phyloP scores from a whole-genome alignment of 805 yeast species.

The Starmera caribaea region DNA sequence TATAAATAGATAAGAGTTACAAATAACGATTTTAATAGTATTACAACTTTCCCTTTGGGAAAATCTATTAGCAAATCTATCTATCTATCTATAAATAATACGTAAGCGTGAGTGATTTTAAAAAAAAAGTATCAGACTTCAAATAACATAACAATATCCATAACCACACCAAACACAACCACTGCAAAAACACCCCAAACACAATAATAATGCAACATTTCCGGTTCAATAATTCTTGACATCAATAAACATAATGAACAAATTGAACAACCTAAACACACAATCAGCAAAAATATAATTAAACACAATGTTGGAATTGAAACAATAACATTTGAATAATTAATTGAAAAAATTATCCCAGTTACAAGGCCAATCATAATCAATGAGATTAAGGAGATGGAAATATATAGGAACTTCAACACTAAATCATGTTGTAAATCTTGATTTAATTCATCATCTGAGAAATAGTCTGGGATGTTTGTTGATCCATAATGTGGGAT shows the following conservation, averaged over 20 bases:
- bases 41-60: too few species aligned
- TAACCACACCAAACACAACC: constrained; percentile 32
- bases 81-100: neutral
- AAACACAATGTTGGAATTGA: constrained; percentile 18
- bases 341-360: constrained; percentile 30
- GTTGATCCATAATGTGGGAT: too few species aligned
- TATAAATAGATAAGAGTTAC: too few species aligned
- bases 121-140: constrained; percentile 7
- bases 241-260: constrained; percentile 35
- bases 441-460: constrained; percentile 22
- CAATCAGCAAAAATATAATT: constrained; percentile 30
- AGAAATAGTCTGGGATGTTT: too few species aligned
- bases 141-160: constrained; percentile 30
- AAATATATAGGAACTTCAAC: constrained; percentile 32
- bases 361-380: constrained; percentile 33
- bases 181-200: constrained; percentile 33
- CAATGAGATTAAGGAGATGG: constrained; percentile 29
- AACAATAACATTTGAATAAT: constrained; percentile 14
- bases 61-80: neutral
- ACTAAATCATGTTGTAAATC: constrained; percentile 30
- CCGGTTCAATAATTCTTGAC: constrained; percentile 27
- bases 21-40: too few species aligned
- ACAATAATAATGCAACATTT: constrained; percentile 30
- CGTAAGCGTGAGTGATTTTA: neutral
- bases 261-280: constrained; percentile 32